phyloP scores from a whole-genome alignment of 345 rosid species.

The Salix udensis region DNA sequence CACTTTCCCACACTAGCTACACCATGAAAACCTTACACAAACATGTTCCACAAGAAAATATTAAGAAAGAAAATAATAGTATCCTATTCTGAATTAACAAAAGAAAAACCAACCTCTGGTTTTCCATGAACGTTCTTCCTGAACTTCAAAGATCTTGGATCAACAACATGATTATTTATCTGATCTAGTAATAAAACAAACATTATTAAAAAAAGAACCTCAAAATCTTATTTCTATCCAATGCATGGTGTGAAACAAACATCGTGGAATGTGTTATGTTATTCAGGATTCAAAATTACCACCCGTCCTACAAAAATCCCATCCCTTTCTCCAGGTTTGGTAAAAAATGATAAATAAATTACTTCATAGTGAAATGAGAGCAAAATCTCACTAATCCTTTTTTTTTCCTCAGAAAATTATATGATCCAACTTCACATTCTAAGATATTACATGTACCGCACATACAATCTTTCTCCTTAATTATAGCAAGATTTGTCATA shows the following conservation, averaged over 20 bases:
- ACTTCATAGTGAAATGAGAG: not conserved
- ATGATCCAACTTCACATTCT: not conserved
- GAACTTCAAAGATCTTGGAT: slow-evolving; percentile 70
- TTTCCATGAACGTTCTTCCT: slow-evolving; percentile 76
- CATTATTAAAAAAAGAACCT: not conserved
- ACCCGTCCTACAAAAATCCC: not conserved
- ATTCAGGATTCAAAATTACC: not conserved
- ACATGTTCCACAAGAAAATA: not conserved
- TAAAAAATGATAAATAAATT: not conserved
- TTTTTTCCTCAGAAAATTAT: not conserved
- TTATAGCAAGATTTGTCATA: not conserved
- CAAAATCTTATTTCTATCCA: not conserved
- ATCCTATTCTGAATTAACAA: not conserved
- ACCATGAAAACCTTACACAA: slow-evolving; percentile 1
- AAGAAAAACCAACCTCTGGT: slow-evolving; percentile 69
- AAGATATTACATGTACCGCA: not conserved
- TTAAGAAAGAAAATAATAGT: not conserved
- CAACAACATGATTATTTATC: slow-evolving; percentile 29
- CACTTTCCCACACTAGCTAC: slow-evolving; percentile 65
- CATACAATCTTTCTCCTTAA: not conserved
- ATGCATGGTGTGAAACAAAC: not conserved
- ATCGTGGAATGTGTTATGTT: not conserved
- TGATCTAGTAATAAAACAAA: slow-evolving; percentile 13
- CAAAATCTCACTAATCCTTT: not conserved
- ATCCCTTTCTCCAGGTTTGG: not conserved